Evolutionary conservation across 345 rosid species (phyloP), one percentile per base, ranked within the genome.

Genomic region (Salix suchowensis): DNA sequence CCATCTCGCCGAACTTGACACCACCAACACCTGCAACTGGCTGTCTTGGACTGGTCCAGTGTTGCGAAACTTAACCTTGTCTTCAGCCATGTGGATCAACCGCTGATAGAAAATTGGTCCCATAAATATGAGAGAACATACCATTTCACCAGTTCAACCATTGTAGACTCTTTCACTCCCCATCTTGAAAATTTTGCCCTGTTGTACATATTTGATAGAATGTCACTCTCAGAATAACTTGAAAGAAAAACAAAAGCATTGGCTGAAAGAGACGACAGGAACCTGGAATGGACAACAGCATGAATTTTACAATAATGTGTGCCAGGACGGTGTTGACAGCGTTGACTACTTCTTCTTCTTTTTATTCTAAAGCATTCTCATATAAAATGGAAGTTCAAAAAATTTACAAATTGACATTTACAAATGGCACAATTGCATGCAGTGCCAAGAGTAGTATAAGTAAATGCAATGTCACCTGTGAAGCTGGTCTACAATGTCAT

Each of bases 61-160:
- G 87, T 96, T 96, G 24, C 97, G 87, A 79, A 93, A 96, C 24
- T 93, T 96, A 28, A 93, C 97, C 44, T 93, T 93, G 80, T 93
- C 97, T 81, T 93, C 97, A 4, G 97, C 90, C 97, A 90, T 91
- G 86, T 96, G 98, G 79, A 91, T 21, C 67, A 96, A 88, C 0
- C 95, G 83, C 85, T 93, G 98, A 82, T 96, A 91, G 85, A 96
- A 96, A 5, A 91, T 91, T 3, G 97, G 98, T 1, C 97, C 97
- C 83, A 94, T 91, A 78, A 96, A 96, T 40, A 93, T 86, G 60
- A 93, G 88, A 1, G 94, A 88, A 0, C 78, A 81, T 58, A 89
- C 88, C 92, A 88, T 88, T 81, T 91, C 92, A 3, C 97, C 97
- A 15, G 94, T 87, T 75, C 92, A 84, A 15, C 98, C 99, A 42